Evolutionary conservation across 2,329 filamentous ascomycete genomes (phyloP), one percentile per base, ranked within the genome.

Genomic region (Colletotrichum viniferum): DNA sequence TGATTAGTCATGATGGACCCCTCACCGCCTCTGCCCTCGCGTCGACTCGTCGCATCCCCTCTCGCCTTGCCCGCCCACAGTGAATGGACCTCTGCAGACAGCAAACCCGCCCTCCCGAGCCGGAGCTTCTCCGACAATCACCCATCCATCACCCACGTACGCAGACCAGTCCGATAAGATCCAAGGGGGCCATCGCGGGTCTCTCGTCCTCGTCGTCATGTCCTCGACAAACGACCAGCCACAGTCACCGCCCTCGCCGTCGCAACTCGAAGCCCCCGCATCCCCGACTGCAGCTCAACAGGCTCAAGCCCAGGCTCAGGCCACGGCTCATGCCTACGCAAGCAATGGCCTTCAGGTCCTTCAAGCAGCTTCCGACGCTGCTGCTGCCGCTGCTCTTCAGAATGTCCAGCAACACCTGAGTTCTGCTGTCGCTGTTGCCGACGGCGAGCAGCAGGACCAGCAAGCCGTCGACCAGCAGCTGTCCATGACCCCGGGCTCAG

Each of bases 311-410:
- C 73, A 76, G 34, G 43, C 43, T 4, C 73, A 76, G 7, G 73
- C 83, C 68, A 81, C 81, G 38, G 85, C 84, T 61, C 86, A 87
- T 80, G 84, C 82, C 73, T 87, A 87, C 77, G 86, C 86, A 66
- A 87, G 84, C 80, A 87, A 87, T 79, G 85, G 86, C 38, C 83
- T 87, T 62, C 85, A 87, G 78, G 86, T 87, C 69, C 83, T 87
- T 38, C 86, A 87, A 76, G 86, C 86, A 24, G 86, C 86, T 58
- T 87, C 84, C 76, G 86, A 87, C 75, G 86, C 86, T 24, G 72
- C 72, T 10, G 72, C 72, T 6, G 86, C 85, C 34, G 84, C 86
- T 76, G 83, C 84, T 58, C 81, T 86, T 14, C 79, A 83, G 43
- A 83, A 85, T 38, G 84, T 84, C 62, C 81, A 83, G 63, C 82